phyloP scores from a whole-genome alignment of 176 grass and related monocot genomes.

The Luzula sylvatica region DNA sequence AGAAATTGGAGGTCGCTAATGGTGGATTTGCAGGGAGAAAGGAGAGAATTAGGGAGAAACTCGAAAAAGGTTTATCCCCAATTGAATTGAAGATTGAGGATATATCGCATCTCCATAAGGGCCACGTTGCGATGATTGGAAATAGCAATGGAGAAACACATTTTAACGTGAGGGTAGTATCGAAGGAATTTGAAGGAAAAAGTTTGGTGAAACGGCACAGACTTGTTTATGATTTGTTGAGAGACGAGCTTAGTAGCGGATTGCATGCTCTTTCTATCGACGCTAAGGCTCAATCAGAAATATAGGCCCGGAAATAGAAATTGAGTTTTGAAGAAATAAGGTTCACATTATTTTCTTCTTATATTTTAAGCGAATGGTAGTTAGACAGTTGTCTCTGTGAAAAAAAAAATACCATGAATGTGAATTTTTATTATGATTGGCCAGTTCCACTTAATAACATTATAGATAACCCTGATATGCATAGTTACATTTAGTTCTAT shows the following conservation, averaged over 20 bases:
- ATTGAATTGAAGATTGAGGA: slow-evolving; percentile 55
- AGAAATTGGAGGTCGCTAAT: slow-evolving; percentile 7
- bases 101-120: slow-evolving; percentile 62
- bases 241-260: slow-evolving; percentile 65
- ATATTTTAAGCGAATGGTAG: too few species aligned
- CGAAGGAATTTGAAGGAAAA: slow-evolving; percentile 73
- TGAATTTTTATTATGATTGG: too few species aligned
- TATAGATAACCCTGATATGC: too few species aligned
- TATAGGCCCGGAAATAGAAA: slow-evolving; percentile 21
- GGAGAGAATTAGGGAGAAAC: slow-evolving; percentile 43
- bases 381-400: too few species aligned
- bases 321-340: background rate
- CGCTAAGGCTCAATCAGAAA: slow-evolving; percentile 81
- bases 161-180: slow-evolving; percentile 75
- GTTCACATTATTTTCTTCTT: too few species aligned
- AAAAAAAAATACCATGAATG: too few species aligned
- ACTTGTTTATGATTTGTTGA: slow-evolving; percentile 65
- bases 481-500: too few species aligned
- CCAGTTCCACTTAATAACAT: too few species aligned
- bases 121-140: slow-evolving; percentile 53
- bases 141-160: slow-evolving; percentile 63
- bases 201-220: slow-evolving; percentile 86
- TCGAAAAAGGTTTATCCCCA: slow-evolving; percentile 36
- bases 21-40: slow-evolving; percentile 37
- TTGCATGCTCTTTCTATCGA: slow-evolving; percentile 82